Evolutionary conservation across 2,329 filamentous ascomycete genomes (phyloP).

Genomic region (Ciborinia camelliae): DNA sequence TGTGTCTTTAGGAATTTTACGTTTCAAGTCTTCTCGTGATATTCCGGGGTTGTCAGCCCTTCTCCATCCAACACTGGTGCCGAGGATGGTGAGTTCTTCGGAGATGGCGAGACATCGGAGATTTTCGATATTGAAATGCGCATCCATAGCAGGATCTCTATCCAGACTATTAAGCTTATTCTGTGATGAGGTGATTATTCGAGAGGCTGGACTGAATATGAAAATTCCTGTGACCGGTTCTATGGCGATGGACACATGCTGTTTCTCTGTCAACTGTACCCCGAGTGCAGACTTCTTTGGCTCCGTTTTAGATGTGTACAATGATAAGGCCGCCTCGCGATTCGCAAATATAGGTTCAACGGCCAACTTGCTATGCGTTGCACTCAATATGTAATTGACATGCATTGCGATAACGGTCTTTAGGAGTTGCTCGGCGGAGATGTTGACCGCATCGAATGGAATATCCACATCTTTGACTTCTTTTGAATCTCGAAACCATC

Average conservation of each 20-base stretch:
- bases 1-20: conserved; percentile 57
- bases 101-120: conserved; percentile 60
- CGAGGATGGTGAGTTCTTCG: conserved; percentile 58
- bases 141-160: conserved; percentile 55
- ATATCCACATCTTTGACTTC: conserved; percentile 70
- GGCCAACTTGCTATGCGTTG: conserved; percentile 59
- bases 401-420: conserved; percentile 73
- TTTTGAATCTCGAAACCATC: conserved; percentile 83
- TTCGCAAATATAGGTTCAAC: conserved; percentile 59
- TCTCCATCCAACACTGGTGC: conserved; percentile 63
- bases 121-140: conserved; percentile 54
- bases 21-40: conserved; percentile 53
- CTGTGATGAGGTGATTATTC: conserved; percentile 56
- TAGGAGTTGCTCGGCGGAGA: conserved; percentile 74
- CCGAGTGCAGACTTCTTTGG: conserved; percentile 65
- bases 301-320: conserved; percentile 57
- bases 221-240: conserved; percentile 78
- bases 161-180: conserved; percentile 57
- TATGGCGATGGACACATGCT: conserved; percentile 60
- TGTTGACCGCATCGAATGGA: conserved; percentile 58
- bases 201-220: conserved; percentile 63
- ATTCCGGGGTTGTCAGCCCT: conserved; percentile 43
- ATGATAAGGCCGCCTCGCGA: conserved; percentile 54
- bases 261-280: conserved; percentile 65
- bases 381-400: conserved; percentile 65